Percentiles rank a stretch among this genome's conserved stretches.
Evolutionary conservation across 768 basidiomycete species (phyloP).

Genomic region (Termitomyces sp.): DNA sequence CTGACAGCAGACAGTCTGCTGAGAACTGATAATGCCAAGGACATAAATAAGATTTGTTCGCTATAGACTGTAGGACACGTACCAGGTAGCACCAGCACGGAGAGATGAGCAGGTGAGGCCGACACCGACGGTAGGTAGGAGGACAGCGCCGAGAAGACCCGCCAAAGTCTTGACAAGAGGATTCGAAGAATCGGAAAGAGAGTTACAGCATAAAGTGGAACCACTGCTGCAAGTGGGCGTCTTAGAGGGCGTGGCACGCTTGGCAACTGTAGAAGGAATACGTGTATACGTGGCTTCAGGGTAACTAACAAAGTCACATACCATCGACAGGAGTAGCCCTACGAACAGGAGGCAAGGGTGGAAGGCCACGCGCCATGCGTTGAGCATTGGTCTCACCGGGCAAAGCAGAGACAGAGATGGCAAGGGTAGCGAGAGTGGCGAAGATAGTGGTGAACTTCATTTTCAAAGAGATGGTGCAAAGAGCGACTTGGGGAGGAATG

Average conservation of each 20-base stretch:
- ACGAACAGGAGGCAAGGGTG: conserved; percentile 42
- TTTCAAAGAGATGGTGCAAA: conserved; percentile 12
- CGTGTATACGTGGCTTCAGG: not conserved
- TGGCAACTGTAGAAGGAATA: conserved; percentile 28
- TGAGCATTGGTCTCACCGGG: conserved; percentile 44
- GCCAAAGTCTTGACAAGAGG: conserved; percentile 15
- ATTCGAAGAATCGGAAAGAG: conserved; percentile 16
- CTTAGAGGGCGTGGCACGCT: conserved; percentile 30
- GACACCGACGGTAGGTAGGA: conserved; percentile 20
- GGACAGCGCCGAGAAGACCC: conserved; percentile 28
- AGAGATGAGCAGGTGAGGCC: conserved; percentile 36
- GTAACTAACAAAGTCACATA: conserved; percentile 15
- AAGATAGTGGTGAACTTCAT: conserved; percentile 41
- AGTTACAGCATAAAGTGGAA: conserved; percentile 40
- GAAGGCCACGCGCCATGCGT: conserved; percentile 49
- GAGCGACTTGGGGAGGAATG: conserved; percentile 3
- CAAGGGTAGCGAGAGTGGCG: conserved; percentile 33
- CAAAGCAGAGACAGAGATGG: conserved; percentile 31
- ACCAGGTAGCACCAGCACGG: conserved; percentile 26
- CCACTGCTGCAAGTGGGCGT: conserved; percentile 37
- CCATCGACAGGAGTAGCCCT: conserved; percentile 29
- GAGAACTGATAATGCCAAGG: conserved; percentile 19
- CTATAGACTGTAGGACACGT: conserved; percentile 3
- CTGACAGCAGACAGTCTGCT: conserved; percentile 44
- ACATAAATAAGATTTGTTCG: not conserved